Evolutionary conservation across 306 rosid genomes (phyloP).

Genomic region (Cicer arietinum): DNA sequence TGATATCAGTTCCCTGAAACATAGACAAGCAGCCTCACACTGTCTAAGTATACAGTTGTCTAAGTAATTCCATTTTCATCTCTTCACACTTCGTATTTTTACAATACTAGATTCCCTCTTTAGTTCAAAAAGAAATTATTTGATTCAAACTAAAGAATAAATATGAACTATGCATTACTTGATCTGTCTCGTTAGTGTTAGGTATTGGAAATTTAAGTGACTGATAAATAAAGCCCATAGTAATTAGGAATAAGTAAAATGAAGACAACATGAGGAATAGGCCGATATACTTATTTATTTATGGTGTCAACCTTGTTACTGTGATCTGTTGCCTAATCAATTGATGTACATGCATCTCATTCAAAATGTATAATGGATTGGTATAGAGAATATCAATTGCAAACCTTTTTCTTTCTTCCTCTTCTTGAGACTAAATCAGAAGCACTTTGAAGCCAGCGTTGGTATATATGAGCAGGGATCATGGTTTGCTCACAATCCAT

Average conservation of each 20-base stretch:
- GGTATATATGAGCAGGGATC: slow-evolving; percentile 71
- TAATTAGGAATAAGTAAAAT: not conserved
- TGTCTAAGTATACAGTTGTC: slow-evolving; percentile 23
- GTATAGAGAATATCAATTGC: slow-evolving; percentile 5
- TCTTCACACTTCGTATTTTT: slow-evolving; percentile 1
- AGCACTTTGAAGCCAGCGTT: slow-evolving; percentile 77
- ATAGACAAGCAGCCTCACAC: slow-evolving; percentile 15
- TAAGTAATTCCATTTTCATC: not conserved
- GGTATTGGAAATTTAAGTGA: not conserved
- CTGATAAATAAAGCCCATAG: not conserved
- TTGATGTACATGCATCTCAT: not conserved
- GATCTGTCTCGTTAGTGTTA: not conserved
- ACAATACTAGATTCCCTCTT: not conserved
- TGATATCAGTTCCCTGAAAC: slow-evolving; percentile 52
- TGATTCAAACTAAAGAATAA: not conserved
- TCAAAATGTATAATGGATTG: slow-evolving; percentile 18
- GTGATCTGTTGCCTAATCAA: not conserved
- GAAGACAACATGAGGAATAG: not conserved
- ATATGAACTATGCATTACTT: not conserved
- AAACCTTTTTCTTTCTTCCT: slow-evolving; percentile 76
- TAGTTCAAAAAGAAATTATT: not conserved
- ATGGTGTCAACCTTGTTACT: not conserved
- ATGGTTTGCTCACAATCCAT: slow-evolving; percentile 82
- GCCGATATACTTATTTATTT: not conserved
- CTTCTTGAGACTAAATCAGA: slow-evolving; percentile 67